phyloP scores from a whole-genome alignment of 1,284 basidiomycete genomes.

The Tilletia horrida region DNA sequence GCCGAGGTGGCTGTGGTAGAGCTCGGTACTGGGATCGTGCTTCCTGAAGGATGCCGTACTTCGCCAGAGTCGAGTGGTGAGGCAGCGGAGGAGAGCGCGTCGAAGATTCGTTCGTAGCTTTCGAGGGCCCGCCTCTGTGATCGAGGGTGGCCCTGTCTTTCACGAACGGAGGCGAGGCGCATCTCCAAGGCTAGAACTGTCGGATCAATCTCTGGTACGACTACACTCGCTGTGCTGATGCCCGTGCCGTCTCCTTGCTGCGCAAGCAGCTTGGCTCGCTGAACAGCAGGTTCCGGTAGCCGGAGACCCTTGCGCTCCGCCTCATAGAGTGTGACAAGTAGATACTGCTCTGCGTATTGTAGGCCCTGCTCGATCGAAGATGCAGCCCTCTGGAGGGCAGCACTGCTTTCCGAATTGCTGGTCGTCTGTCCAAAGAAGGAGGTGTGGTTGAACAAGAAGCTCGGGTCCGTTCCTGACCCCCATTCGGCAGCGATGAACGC shows the following conservation, averaged over 20 bases:
- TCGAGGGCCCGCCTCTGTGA: slow-evolving; percentile 22
- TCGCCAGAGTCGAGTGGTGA: slow-evolving; percentile 19
- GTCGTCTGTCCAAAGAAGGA: slow-evolving; percentile 23
- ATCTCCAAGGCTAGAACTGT: slow-evolving; percentile 28
- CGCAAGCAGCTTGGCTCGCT: slow-evolving; percentile 21
- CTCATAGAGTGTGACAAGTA: slow-evolving; percentile 32
- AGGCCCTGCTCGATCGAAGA: slow-evolving; percentile 35
- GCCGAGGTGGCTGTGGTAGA: slow-evolving; percentile 20
- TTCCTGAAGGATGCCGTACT: background rate
- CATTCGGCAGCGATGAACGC: slow-evolving; percentile 51
- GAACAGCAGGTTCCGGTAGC: slow-evolving; percentile 35
- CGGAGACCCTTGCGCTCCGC: slow-evolving; percentile 37
- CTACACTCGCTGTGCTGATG: slow-evolving; percentile 5
- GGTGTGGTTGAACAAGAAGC: slow-evolving; percentile 28
- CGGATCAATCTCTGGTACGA: slow-evolving; percentile 21
- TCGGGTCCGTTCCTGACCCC: slow-evolving; percentile 48
- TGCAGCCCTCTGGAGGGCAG: slow-evolving; percentile 17
- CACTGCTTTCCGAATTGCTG: slow-evolving; percentile 17
- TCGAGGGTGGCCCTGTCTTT: slow-evolving; percentile 24
- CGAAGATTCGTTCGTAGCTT: slow-evolving; percentile 32
- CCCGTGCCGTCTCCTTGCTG: background rate
- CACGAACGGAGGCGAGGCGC: slow-evolving; percentile 29
- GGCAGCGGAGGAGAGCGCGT: slow-evolving; percentile 20
- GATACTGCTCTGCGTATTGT: slow-evolving; percentile 36
- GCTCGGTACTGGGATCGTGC: slow-evolving; percentile 8